Base-by-base conservation (phyloP, 805 yeast species). In the Yarrowia sp. region DNA sequence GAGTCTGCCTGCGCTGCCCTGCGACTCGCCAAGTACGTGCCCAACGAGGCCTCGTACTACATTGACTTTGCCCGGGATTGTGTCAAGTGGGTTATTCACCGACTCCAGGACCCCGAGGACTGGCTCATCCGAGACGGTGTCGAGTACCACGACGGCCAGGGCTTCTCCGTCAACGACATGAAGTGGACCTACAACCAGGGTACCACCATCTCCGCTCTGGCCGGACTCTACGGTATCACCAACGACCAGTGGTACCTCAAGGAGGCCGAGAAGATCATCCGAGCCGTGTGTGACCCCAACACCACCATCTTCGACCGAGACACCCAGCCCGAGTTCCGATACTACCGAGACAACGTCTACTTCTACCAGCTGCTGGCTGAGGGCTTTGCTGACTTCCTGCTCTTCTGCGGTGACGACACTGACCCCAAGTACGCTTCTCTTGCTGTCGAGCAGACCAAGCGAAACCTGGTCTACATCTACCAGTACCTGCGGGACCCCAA, bases 121-220 rank as follows among this genome's bases (percentile, higher is more conserved):
- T 81, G 83, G 69, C 80, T 87, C 70, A 83, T 88, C 47, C 78
- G 76, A 76, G 92, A 88, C 75, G 92, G 92, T 47, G 78, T 85
- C 53, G 85, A 82, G 69, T 36, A 46, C 46, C 82, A 79, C 10
- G 75, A 74, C 33, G 75, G 72, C 12, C 52, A 70, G 34, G 73
- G 74, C 33, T 68, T 66, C 56, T 81, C 81, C 50, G 79, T 79
- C 49, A 84, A 86, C 71, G 80, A 79, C 19, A 81, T 81, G 72
- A 87, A 88, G 76, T 86, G 87, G 84, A 83, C 90, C 7, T 88
- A 88, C 75, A 88, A 88, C 76, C 83, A 85, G 12, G 92, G 92
- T 24, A 83, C 88, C 12, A 85, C 91, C 0, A 72, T 88, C 40
- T 83, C 87, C 12, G 85, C 87, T 0, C 81, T 85, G 9, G 76